A percentile compares a stretch with the other conserved stretches of the same genome.
Conservation (phyloP, 1,284 basidiomycete species). For the Moesziomyces antarcticus region DNA sequence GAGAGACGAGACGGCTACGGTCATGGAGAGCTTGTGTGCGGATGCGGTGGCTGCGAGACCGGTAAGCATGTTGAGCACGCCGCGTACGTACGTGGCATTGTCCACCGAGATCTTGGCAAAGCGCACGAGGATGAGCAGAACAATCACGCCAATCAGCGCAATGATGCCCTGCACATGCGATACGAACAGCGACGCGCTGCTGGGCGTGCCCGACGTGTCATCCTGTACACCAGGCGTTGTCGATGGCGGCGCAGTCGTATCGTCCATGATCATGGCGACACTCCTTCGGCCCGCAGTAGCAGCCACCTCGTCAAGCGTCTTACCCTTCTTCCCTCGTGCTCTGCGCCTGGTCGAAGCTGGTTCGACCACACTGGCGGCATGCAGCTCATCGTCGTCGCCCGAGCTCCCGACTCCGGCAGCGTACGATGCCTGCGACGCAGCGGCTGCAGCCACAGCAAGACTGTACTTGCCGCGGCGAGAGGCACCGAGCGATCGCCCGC, state of each 20-base stretch:
- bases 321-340: conserved; percentile 2
- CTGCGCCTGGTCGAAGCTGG: background rate
- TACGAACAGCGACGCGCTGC: conserved; percentile 25
- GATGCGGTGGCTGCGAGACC: conserved; percentile 38
- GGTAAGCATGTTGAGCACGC: conserved; percentile 48
- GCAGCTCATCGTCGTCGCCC: conserved; percentile 12
- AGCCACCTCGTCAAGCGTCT: conserved; percentile 23
- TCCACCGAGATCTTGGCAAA: conserved; percentile 29
- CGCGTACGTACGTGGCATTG: conserved; percentile 44
- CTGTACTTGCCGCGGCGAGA: conserved; percentile 36
- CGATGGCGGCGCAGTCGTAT: conserved; percentile 5
- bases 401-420: background rate
- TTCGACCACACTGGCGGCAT: conserved; percentile 21
- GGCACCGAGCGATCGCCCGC: conserved; percentile 29
- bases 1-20: conserved; percentile 35
- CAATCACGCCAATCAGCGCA: conserved; percentile 38
- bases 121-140: conserved; percentile 39
- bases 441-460: conserved; percentile 27
- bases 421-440: conserved; percentile 6
- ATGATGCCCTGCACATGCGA: conserved; percentile 44
- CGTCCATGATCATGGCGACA: conserved; percentile 46
- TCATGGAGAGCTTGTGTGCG: conserved; percentile 48
- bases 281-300: conserved; percentile 31
- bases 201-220: background rate
- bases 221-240: background rate